Base-by-base conservation (phyloP, 257 asterid species). In the Craterostigma plantagineum region DNA sequence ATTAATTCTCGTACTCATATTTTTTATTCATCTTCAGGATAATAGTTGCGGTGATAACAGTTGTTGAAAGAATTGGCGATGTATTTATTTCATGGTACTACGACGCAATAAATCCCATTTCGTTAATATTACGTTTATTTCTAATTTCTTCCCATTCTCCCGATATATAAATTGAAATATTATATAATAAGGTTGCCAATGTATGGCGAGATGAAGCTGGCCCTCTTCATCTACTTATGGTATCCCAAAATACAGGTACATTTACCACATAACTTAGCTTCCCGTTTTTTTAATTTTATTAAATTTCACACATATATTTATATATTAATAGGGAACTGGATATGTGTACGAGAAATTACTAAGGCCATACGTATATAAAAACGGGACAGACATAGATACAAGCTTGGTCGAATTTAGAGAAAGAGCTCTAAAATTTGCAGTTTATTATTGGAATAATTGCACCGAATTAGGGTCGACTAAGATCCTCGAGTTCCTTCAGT, bases 171-270 rank as follows among this genome's bases (percentile, higher is more conserved):
- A n/a, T n/a, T n/a, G n/a, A n/a, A n/a, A n/a, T n/a, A n/a, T n/a
- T n/a, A n/a, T n/a, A n/a, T n/a, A 58, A 54, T 27, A 59, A 90
- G 99, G 99, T 4, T 90, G 51, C 99, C 99, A 9, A 69, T 90
- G 72, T 90, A 90, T 17, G 59, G 79, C 23, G 92, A 75, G 41
- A 47, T 75, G 63, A 90, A 90, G 56, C 58, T 90, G 64, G 81
- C 87, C 2, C 61, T 83, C 11, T 76, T 76, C 71, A 75, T 90
- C 49, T 90, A 75, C 64, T 56, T 90, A 35, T 90, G 99, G 99
- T 81, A 74, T 57, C 95, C 99, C 11, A 70, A 64, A 66, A 79
- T 77, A 14, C 72, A 63, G 92, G 94, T 73, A 44, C n/a, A 27
- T 47, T 69, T 68, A 11, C 43, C 4, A n/a, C n/a, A 12, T 11